These are phyloP conservation scores for Tetrahymena malaccensis DNA, from an alignment of 73 alveolate genomes.

Conservation along the genomic window DNA sequence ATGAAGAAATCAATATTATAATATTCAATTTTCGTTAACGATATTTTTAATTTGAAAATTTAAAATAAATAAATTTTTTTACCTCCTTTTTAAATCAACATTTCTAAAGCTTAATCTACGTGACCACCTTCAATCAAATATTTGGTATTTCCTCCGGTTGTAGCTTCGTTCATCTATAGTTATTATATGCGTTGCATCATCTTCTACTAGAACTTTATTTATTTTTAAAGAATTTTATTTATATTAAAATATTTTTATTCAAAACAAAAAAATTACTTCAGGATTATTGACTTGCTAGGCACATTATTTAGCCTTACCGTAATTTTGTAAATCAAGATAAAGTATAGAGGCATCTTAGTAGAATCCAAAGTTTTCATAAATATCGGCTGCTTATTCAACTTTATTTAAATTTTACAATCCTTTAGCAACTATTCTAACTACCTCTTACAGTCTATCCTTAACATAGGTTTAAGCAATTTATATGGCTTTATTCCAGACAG, in stretches of 20 bases:
- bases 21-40: no score
- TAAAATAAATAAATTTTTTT: neutral
- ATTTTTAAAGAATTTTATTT: neutral
- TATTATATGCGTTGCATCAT: slow-evolving; percentile 21
- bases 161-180: slow-evolving; percentile 41
- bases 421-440: slow-evolving; percentile 82
- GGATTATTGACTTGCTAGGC: slow-evolving; percentile 68
- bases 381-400: slow-evolving; percentile 89
- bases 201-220: slow-evolving; percentile 43
- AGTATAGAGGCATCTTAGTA: slow-evolving; percentile 92
- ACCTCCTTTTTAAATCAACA: slow-evolving; percentile 53
- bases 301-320: slow-evolving; percentile 84
- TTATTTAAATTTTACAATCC: slow-evolving; percentile 78
- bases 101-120: slow-evolving; percentile 56
- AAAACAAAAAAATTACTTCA: slow-evolving; percentile 60
- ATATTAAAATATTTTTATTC: neutral
- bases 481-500: slow-evolving; percentile 91
- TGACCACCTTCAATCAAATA: slow-evolving; percentile 57
- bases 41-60: no score
- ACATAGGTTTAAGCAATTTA: slow-evolving; percentile 87
- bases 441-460: slow-evolving; percentile 89
- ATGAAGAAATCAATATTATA: no score
- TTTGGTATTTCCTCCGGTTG: slow-evolving; percentile 56
- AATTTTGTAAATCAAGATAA: slow-evolving; percentile 73
- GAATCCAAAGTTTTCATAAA: slow-evolving; percentile 91